Conservation (phyloP, 23 red algal genomes). For the Cyanidiococcus yangmingshanensis region DNA sequence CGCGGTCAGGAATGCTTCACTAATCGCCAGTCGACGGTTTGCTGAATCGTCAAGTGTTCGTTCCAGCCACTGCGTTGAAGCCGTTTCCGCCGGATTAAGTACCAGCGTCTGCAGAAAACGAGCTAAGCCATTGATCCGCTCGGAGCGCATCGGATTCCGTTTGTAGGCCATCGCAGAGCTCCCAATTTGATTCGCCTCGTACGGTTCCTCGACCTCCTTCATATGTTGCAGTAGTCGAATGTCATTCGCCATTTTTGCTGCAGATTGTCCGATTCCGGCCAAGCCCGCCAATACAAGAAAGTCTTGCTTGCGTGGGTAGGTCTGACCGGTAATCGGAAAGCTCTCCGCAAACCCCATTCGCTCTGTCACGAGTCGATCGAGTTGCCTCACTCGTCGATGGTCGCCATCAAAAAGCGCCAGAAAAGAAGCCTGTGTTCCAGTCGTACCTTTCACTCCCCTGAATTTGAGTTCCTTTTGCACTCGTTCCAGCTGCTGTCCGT, state of each 20-base stretch:
- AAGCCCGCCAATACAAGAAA: slow-evolving; percentile 57
- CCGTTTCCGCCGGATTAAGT: slow-evolving; percentile 83
- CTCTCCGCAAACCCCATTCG: slow-evolving; percentile 54
- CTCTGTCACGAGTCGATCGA: slow-evolving; percentile 51
- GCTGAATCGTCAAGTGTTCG: slow-evolving; percentile 74
- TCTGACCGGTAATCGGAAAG: slow-evolving; percentile 72
- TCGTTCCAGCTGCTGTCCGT: slow-evolving; percentile 51
- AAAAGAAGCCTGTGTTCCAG: slow-evolving; percentile 80
- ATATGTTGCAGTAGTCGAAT: slow-evolving; percentile 73
- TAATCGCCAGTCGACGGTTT: slow-evolving; percentile 60
- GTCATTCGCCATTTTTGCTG: slow-evolving; percentile 93
- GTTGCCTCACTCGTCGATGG: slow-evolving; percentile 42
- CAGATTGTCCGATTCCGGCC: slow-evolving; percentile 71
- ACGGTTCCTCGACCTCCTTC: slow-evolving; percentile 97
- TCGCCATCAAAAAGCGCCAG: slow-evolving; percentile 72
- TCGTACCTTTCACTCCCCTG: slow-evolving; percentile 80
- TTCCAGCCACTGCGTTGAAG: slow-evolving; percentile 84
- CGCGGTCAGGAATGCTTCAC: slow-evolving; percentile 61
- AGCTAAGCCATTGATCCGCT: slow-evolving; percentile 62
- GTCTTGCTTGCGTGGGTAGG: slow-evolving; percentile 87
- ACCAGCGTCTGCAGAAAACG: slow-evolving; percentile 71
- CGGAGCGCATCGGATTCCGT: slow-evolving; percentile 87
- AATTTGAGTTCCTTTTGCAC: slow-evolving; percentile 28
- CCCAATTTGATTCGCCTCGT: slow-evolving; percentile 71
- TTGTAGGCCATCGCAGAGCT: slow-evolving; percentile 88